Evolutionary conservation across 1,139 yeast genomes (phyloP).

Genomic region (Blastobotrys arbuscula): DNA sequence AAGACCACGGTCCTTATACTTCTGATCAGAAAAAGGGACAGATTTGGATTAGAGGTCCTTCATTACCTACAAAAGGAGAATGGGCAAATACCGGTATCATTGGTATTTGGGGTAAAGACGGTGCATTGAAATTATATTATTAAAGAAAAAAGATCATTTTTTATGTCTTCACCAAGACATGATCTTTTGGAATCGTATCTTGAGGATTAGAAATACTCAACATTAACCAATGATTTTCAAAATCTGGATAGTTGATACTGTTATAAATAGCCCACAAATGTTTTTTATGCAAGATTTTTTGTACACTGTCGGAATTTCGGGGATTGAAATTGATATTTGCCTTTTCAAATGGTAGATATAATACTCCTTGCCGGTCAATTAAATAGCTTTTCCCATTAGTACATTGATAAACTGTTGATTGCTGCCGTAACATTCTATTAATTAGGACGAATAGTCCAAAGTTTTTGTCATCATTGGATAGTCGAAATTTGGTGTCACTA

Average conservation of each 20-base stretch:
- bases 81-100: conserved; percentile 28
- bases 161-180: neutral
- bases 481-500: neutral
- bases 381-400: conserved; percentile 3
- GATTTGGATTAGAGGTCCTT: conserved; percentile 27
- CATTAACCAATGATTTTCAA: conserved; percentile 5
- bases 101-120: conserved; percentile 29
- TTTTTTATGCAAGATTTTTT: conserved; percentile 2
- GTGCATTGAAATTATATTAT: conserved; percentile 35
- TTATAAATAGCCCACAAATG: conserved; percentile 10
- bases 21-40: conserved; percentile 24
- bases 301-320: conserved; percentile 8
- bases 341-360: conserved; percentile 10
- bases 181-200: neutral
- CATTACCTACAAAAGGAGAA: conserved; percentile 21
- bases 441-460: conserved; percentile 7
- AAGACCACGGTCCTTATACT: conserved; percentile 19
- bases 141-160: neutral
- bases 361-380: conserved; percentile 10
- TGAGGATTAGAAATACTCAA: neutral
- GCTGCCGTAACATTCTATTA: conserved; percentile 1
- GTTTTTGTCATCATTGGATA: neutral
- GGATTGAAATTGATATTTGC: conserved; percentile 5
- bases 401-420: conserved; percentile 6
- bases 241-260: conserved; percentile 2